Evolutionary conservation across 2,329 filamentous ascomycete species (phyloP).

Genomic region (Pochonia chlamydosporia): DNA sequence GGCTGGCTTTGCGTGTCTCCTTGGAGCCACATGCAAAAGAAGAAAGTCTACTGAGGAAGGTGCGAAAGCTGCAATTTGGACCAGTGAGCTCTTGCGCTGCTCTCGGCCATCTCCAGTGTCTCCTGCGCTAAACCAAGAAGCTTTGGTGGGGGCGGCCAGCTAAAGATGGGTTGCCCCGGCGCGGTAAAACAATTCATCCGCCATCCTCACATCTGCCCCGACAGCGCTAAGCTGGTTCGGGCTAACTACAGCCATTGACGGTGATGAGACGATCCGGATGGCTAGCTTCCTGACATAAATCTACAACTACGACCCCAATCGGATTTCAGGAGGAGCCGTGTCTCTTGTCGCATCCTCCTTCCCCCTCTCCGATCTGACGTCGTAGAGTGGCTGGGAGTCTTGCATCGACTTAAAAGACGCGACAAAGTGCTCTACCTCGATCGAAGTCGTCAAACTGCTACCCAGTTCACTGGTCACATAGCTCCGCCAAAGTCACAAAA

Average conservation of each 20-base stretch:
- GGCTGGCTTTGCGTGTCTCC: too few relatives aligned
- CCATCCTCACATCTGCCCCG: neutral
- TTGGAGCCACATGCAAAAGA: too few relatives aligned
- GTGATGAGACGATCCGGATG: constrained; percentile 21
- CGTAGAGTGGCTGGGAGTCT: neutral
- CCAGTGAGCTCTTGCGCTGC: too few relatives aligned
- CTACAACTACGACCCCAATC: neutral
- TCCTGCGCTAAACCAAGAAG: neutral
- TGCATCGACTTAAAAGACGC: neutral
- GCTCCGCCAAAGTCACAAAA: neutral
- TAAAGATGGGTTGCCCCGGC: neutral
- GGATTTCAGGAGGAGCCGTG: neutral
- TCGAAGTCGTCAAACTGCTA: too few relatives aligned
- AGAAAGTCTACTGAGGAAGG: too few relatives aligned
- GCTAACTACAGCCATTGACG: neutral
- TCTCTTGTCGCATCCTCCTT: neutral
- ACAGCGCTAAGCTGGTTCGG: constrained; percentile 1
- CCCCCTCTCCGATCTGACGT: neutral
- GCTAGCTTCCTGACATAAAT: constrained; percentile 13
- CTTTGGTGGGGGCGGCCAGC: neutral
- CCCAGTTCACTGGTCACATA: neutral
- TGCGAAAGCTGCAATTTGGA: too few relatives aligned
- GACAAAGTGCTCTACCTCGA: neutral
- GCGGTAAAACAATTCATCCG: constrained; percentile 15
- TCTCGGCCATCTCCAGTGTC: too few relatives aligned